Evolutionary conservation across 192 early-diverging fungal species (phyloP).

Genomic region (Lobosporangium transversale): DNA sequence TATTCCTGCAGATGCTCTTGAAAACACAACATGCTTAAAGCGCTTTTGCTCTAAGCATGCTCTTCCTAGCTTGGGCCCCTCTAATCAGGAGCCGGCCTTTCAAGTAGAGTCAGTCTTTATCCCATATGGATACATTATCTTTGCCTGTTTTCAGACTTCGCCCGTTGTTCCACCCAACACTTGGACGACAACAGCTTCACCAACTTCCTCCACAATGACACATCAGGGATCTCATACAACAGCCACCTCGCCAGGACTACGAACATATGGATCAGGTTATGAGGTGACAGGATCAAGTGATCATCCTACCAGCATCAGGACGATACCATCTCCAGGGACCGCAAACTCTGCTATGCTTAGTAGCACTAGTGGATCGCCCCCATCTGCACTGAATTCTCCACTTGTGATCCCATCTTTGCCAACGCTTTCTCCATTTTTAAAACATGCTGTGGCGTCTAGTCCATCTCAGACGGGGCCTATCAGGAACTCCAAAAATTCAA

Average conservation of each 20-base stretch:
- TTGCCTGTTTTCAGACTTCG: slow-evolving; percentile 55
- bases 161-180: slow-evolving; percentile 13
- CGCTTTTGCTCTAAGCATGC: slow-evolving; percentile 53
- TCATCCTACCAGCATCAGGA: slow-evolving; percentile 20
- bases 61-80: slow-evolving; percentile 21
- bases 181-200: slow-evolving; percentile 18
- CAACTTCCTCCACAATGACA: not conserved
- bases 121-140: slow-evolving; percentile 56
- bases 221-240: slow-evolving; percentile 15
- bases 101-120: slow-evolving; percentile 57
- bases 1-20: slow-evolving; percentile 46
- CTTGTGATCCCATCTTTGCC: slow-evolving; percentile 42
- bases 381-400: slow-evolving; percentile 28
- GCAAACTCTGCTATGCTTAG: slow-evolving; percentile 16
- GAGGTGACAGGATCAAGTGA: slow-evolving; percentile 11
- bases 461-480: slow-evolving; percentile 25
- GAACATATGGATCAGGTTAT: slow-evolving; percentile 13
- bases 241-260: slow-evolving; percentile 14
- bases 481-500: slow-evolving; percentile 2
- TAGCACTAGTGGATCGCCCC: slow-evolving; percentile 8
- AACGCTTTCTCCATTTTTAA: slow-evolving; percentile 39
- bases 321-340: slow-evolving; percentile 20
- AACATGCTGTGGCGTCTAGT: slow-evolving; percentile 17
- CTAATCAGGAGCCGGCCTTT: slow-evolving; percentile 24
- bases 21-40: slow-evolving; percentile 49